These are phyloP conservation scores for Pythium apleroticum DNA, from an alignment of 352 stramenopile species.

Conservation along the genomic window DNA sequence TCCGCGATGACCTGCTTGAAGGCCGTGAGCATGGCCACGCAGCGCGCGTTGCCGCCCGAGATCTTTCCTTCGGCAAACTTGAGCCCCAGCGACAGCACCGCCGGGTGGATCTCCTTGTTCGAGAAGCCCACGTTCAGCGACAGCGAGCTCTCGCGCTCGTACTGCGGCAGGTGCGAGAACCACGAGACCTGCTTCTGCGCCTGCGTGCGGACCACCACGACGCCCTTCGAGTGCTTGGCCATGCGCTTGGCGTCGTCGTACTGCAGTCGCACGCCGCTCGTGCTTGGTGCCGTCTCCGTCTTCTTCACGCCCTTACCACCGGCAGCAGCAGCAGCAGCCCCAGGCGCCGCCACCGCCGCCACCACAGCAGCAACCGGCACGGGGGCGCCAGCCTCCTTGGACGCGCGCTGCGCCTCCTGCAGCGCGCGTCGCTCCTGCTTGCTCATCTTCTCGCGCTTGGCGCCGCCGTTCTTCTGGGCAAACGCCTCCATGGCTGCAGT, in stretches of 20 bases:
- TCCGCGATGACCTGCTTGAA: conserved; percentile 91
- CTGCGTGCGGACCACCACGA: conserved; percentile 67
- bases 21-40: conserved; percentile 92
- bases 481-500: conserved; percentile 55
- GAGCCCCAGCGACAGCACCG: conserved; percentile 89
- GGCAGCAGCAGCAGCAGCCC: background rate
- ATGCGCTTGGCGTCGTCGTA: conserved; percentile 84
- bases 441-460: conserved; percentile 82
- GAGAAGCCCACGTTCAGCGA: conserved; percentile 73
- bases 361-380: background rate
- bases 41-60: conserved; percentile 89
- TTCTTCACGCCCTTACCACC: conserved; percentile 49
- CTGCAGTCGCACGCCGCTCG: conserved; percentile 59
- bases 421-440: conserved; percentile 92
- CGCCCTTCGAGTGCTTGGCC: conserved; percentile 66
- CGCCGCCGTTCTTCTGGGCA: conserved; percentile 37
- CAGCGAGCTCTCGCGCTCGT: conserved; percentile 76
- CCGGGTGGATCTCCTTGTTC: conserved; percentile 85
- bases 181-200: conserved; percentile 82
- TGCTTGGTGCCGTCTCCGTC: conserved; percentile 25
- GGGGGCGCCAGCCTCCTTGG: conserved; percentile 53
- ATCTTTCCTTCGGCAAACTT: conserved; percentile 92
- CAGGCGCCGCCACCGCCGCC: background rate
- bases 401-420: conserved; percentile 89
- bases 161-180: conserved; percentile 85